These are phyloP conservation scores for Amanita rimosa DNA, from an alignment of 768 basidiomycete genomes.

Conservation along the genomic window DNA sequence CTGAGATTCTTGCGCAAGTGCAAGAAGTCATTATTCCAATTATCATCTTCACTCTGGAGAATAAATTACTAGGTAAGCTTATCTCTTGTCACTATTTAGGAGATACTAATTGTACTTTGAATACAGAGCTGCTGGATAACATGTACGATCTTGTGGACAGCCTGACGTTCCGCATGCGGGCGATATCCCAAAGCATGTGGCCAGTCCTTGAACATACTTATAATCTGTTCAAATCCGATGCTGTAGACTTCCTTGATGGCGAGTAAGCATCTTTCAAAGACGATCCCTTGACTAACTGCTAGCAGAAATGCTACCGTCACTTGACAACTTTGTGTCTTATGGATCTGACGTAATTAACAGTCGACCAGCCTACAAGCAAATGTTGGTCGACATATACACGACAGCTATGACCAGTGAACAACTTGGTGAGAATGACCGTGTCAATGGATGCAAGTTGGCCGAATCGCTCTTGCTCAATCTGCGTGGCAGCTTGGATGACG, in stretches of 20 bases:
- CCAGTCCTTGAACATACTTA: slow-evolving; percentile 78
- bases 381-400: slow-evolving; percentile 76
- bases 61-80: slow-evolving; percentile 58
- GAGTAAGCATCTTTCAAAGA: slow-evolving; percentile 9
- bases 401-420: slow-evolving; percentile 56
- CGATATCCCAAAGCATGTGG: slow-evolving; percentile 80
- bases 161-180: slow-evolving; percentile 69
- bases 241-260: slow-evolving; percentile 84
- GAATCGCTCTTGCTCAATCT: slow-evolving; percentile 78
- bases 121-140: slow-evolving; percentile 73
- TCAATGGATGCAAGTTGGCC: slow-evolving; percentile 77
- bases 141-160: slow-evolving; percentile 80
- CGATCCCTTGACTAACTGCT: neutral
- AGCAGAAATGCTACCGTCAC: slow-evolving; percentile 74
- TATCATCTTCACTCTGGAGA: slow-evolving; percentile 65
- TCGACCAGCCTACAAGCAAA: slow-evolving; percentile 65
- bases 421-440: slow-evolving; percentile 75
- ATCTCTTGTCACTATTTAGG: neutral
- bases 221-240: slow-evolving; percentile 71
- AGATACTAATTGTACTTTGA: neutral
- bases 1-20: slow-evolving; percentile 66
- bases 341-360: slow-evolving; percentile 67
- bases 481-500: slow-evolving; percentile 68
- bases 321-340: slow-evolving; percentile 85
- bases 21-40: slow-evolving; percentile 77